Percentiles rank a stretch among this genome's conserved stretches.
phyloP scores from a whole-genome alignment of 225 moss, liverwort and hornwort species.

The Bryum argenteum region DNA sequence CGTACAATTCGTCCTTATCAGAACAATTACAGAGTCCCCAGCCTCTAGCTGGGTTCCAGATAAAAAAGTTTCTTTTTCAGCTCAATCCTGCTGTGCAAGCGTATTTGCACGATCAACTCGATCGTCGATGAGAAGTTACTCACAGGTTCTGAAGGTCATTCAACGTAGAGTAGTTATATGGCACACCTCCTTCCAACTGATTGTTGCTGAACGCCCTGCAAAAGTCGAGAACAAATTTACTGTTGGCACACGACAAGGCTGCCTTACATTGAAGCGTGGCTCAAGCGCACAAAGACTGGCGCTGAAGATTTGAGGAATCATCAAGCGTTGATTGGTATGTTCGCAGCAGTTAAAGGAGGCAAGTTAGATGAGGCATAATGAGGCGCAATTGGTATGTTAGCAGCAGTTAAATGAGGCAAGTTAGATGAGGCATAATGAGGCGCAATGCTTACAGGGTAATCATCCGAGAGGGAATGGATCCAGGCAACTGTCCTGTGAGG shows the following conservation, averaged over 20 bases:
- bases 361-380: neutral
- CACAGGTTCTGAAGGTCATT: conserved; percentile 38
- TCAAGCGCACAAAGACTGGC: neutral
- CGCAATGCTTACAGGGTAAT: conserved; percentile 42
- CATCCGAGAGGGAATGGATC: conserved; percentile 22
- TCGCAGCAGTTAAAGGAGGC: neutral
- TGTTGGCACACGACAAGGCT: neutral
- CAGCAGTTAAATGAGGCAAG: neutral
- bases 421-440: neutral
- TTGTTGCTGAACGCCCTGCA: conserved; percentile 50
- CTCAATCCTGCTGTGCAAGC: neutral
- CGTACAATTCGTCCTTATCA: neutral
- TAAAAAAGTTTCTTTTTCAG: too few relatives aligned
- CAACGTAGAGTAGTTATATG: conserved; percentile 15
- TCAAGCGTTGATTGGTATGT: neutral
- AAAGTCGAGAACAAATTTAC: neutral
- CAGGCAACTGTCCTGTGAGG: conserved; percentile 41
- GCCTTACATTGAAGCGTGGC: neutral
- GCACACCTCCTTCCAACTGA: conserved; percentile 36
- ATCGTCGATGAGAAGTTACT: neutral
- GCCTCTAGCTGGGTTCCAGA: too few relatives aligned
- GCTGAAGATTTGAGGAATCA: neutral
- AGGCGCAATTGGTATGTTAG: neutral
- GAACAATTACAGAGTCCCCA: too few relatives aligned
- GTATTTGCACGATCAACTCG: neutral